phyloP scores from a whole-genome alignment of 2,329 filamentous ascomycete species.

The Trichoderma sp. region DNA sequence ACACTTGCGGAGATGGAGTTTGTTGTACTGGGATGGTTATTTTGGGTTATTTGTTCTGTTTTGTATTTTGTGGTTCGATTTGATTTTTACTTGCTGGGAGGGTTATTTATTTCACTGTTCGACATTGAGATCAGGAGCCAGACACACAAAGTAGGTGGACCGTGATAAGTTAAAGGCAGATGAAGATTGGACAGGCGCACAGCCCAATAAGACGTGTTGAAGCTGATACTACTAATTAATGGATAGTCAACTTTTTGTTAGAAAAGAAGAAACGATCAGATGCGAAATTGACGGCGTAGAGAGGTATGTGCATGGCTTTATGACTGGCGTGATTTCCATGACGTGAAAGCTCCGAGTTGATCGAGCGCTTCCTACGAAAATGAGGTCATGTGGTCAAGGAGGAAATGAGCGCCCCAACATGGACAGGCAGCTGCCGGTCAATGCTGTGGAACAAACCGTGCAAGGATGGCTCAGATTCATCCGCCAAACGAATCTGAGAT shows the following conservation, averaged over 20 bases:
- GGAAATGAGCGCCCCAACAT: conserved; percentile 15
- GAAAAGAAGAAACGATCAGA: background rate
- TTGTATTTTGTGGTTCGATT: background rate
- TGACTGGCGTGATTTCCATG: background rate
- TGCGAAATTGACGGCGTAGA: background rate
- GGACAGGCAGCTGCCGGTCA: conserved; percentile 11
- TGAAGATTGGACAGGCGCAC: conserved; percentile 21
- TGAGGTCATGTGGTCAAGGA: conserved; percentile 18
- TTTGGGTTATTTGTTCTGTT: background rate
- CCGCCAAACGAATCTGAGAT: conserved; percentile 14
- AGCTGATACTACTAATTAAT: conserved; percentile 20
- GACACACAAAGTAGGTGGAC: background rate
- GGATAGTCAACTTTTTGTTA: background rate
- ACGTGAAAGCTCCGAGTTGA: background rate
- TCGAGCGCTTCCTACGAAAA: background rate
- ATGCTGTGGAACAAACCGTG: conserved; percentile 14
- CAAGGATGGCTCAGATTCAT: conserved; percentile 19
- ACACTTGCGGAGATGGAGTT: conserved; percentile 15
- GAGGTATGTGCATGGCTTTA: background rate
- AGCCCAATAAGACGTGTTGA: conserved; percentile 8
- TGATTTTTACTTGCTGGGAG: background rate
- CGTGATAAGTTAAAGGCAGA: conserved; percentile 16
- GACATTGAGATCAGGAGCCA: conserved; percentile 12
- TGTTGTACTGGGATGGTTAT: background rate
- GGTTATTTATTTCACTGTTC: conserved; percentile 4